These are phyloP conservation scores for Trichophyton rubrum DNA, from an alignment of 2,329 filamentous ascomycete genomes.

Conservation along the genomic window DNA sequence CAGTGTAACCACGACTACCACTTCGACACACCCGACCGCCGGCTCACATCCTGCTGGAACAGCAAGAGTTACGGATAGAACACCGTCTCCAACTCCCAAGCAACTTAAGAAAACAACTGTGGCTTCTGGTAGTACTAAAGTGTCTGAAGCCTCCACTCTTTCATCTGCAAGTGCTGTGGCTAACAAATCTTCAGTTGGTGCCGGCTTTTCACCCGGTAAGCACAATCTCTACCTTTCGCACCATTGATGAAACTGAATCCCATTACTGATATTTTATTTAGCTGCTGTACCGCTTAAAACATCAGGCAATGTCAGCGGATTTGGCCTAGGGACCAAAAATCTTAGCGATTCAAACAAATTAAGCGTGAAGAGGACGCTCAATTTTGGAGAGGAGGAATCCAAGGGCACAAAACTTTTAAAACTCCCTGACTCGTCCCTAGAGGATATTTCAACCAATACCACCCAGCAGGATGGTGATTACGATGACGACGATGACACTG, in stretches of 20 bases:
- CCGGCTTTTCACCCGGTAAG: constrained; percentile 32
- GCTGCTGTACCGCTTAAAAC: constrained; percentile 48
- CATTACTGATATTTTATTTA: background rate
- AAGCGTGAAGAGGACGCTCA: constrained; percentile 59
- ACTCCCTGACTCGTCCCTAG: constrained; percentile 63
- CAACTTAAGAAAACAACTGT: constrained; percentile 44
- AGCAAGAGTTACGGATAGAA: constrained; percentile 65
- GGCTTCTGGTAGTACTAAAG: constrained; percentile 37
- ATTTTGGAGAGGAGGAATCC: constrained; percentile 79
- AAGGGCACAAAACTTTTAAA: constrained; percentile 81
- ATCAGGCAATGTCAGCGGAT: constrained; percentile 64
- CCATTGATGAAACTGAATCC: background rate
- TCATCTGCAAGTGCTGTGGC: constrained; percentile 29
- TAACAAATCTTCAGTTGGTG: constrained; percentile 33
- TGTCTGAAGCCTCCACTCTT: constrained; percentile 28
- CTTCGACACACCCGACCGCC: constrained; percentile 44
- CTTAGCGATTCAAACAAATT: constrained; percentile 53
- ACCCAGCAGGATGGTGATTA: constrained; percentile 32
- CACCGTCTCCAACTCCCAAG: constrained; percentile 44
- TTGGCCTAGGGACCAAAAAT: constrained; percentile 63
- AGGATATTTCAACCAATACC: constrained; percentile 47
- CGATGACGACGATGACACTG: constrained; percentile 60
- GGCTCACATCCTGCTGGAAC: constrained; percentile 84
- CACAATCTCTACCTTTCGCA: background rate
- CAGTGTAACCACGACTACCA: background rate